Evolutionary conservation across 1,139 yeast species (phyloP), one percentile per base, ranked within the genome.

Genomic region (Taphrina wiesneri): DNA sequence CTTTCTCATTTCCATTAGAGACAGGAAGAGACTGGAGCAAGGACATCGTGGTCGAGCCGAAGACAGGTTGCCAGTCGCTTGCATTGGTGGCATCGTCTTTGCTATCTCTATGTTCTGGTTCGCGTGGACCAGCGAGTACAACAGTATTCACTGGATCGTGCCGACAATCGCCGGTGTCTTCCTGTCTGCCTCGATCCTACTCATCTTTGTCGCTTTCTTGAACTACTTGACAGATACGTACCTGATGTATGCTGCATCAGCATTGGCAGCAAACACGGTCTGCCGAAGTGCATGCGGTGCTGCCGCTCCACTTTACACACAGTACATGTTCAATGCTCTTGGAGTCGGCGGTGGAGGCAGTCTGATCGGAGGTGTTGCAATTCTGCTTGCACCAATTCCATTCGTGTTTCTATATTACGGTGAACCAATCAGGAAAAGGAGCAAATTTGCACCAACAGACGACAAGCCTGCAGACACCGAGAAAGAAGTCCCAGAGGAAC

Each of bases 1-100:
- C 70, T 69, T 79, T n/a, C 51, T 53, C 34, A 64, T 65, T 64
- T 78, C 76, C 65, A 75, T 13, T 17, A 25, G 53, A 13, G 60
- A 53, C 26, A 34, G 39, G 32, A 52, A 62, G 47, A 41, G 85
- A 86, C 23, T 81, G 85, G 39, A 21, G 23, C 49, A 34, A 13
- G 64, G 64, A 13, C 64, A 51, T 21, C 28, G 17, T 11, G 34
- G 45, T 17, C 26, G 56, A 15, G 96, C 97, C 0, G 97, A 91
- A 75, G 88, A 85, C 52, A 85, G 96, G 76, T 78, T 90, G 69
- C 85, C 86, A 7, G 85, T 92, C 25, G 85, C 88, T 86, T 82
- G 88, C 77, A 74, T 82, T 60, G 92, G 90, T 49, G 86, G 91
- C 1, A 75, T 86, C 36, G 81, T 84, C 19, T 78, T 88, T 69